These are phyloP conservation scores for Acanthochlamys bracteata DNA, from an alignment of 106 monocot species.

Conservation along the genomic window DNA sequence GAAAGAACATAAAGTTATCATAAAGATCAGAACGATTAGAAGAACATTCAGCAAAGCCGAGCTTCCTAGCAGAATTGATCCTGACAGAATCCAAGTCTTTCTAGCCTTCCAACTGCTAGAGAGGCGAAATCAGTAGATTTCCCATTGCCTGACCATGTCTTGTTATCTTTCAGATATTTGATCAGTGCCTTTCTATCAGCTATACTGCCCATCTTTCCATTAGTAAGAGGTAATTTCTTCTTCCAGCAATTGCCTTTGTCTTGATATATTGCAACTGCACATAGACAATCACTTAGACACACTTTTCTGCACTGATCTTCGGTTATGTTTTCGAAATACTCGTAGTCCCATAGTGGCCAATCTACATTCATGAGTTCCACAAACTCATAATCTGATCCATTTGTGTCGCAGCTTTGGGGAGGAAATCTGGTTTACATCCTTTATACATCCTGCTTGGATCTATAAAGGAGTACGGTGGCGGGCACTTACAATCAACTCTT, in stretches of 20 bases:
- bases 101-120: not conserved
- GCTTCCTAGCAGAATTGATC: constrained; percentile 7
- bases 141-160: too few relatives aligned
- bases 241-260: not conserved
- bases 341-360: constrained; percentile 15
- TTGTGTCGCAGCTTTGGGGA: not conserved
- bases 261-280: constrained; percentile 11
- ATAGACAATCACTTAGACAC: constrained; percentile 32
- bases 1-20: not conserved
- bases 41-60: constrained; percentile 13
- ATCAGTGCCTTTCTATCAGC: not conserved
- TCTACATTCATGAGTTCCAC: constrained; percentile 4
- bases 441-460: constrained; percentile 5
- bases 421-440: constrained; percentile 22
- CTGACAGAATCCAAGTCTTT: not conserved
- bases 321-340: not conserved
- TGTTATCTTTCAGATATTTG: constrained; percentile 1
- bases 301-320: constrained; percentile 11
- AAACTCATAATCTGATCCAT: not conserved
- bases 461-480: constrained; percentile 4
- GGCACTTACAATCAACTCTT: constrained; percentile 18
- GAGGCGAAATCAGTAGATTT: too few relatives aligned
- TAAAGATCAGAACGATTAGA: not conserved
- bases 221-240: constrained; percentile 13
- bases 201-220: not conserved